These are phyloP conservation scores for Histomonas meleagridis DNA, from an alignment of 208 protist species.

Conservation along the genomic window DNA sequence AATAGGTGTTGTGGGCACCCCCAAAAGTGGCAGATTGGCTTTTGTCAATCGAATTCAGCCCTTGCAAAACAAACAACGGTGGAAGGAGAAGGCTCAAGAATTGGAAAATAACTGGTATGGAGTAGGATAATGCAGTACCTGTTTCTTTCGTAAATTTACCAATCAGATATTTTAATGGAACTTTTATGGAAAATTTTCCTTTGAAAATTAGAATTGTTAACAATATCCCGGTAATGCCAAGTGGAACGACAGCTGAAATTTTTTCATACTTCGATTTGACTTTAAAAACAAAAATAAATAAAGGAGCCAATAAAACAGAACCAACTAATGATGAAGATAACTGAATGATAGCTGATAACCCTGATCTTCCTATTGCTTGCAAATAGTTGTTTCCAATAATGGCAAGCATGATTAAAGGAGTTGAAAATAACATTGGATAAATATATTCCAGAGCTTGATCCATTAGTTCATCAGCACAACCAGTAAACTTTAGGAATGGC, in stretches of 20 bases:
- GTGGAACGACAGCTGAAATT: not conserved
- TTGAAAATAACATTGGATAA: no score
- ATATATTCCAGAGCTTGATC: no score
- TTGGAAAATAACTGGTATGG: not conserved
- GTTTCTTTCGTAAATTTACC: not conserved
- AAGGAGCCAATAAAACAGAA: not conserved
- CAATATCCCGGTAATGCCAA: not conserved
- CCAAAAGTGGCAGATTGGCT: not conserved
- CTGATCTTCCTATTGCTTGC: no score
- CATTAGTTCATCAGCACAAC: no score
- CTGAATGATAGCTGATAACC: no score
- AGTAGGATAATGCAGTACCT: not conserved
- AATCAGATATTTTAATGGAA: not conserved
- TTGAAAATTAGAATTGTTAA: not conserved
- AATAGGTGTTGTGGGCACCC: not conserved
- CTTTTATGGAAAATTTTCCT: not conserved
- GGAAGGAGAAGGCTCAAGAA: not conserved
- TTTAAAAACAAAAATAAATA: not conserved
- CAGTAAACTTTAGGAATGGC: no score
- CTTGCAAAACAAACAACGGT: not conserved
- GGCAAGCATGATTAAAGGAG: no score
- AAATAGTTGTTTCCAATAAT: no score
- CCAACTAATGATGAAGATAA: not conserved
- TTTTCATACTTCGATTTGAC: not conserved
- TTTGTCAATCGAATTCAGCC: not conserved